A percentile compares a stretch with the other conserved stretches of the same genome.
These are phyloP conservation scores for Fusarium graminum DNA, from an alignment of 2,329 filamentous ascomycete genomes.

Conservation along the genomic window DNA sequence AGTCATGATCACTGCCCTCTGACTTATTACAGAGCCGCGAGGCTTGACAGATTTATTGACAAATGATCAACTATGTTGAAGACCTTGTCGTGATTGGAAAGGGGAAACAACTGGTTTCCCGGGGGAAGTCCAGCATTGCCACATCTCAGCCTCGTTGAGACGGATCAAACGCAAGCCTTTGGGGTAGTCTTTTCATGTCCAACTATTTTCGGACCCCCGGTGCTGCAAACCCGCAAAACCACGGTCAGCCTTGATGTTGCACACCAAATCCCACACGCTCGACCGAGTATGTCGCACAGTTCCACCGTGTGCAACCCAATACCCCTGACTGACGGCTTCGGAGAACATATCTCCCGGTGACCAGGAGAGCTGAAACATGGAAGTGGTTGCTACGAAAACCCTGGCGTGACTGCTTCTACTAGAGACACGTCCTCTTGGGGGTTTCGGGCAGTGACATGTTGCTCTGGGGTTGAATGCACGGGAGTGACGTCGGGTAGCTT, in stretches of 20 bases:
- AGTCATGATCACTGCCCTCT: neutral
- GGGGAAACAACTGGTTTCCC: neutral
- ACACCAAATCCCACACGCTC: conserved; percentile 49
- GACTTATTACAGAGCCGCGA: neutral
- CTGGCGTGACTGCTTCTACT: conserved; percentile 49
- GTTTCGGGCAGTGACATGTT: conserved; percentile 63
- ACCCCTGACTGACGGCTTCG: conserved; percentile 54
- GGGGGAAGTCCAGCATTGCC: neutral
- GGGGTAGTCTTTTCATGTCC: neutral
- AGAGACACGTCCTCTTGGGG: conserved; percentile 57
- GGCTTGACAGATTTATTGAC: neutral
- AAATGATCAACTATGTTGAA: neutral
- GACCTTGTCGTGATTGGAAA: neutral
- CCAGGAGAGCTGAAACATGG: conserved; percentile 17
- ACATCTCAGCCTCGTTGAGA: neutral
- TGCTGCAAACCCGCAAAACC: conserved; percentile 39
- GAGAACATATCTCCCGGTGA: conserved; percentile 48
- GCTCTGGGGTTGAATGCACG: conserved; percentile 63
- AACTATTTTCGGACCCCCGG: conserved; percentile 34
- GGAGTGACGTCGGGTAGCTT: conserved; percentile 60
- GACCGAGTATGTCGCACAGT: conserved; percentile 52
- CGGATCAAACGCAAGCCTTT: neutral
- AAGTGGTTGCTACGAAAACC: neutral
- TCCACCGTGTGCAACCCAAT: conserved; percentile 46
- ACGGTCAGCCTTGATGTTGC: conserved; percentile 47